A percentile compares a stretch with the other conserved stretches of the same genome.
phyloP scores from a whole-genome alignment of 192 early-diverging fungal genomes.

The Coemansia asiatica region DNA sequence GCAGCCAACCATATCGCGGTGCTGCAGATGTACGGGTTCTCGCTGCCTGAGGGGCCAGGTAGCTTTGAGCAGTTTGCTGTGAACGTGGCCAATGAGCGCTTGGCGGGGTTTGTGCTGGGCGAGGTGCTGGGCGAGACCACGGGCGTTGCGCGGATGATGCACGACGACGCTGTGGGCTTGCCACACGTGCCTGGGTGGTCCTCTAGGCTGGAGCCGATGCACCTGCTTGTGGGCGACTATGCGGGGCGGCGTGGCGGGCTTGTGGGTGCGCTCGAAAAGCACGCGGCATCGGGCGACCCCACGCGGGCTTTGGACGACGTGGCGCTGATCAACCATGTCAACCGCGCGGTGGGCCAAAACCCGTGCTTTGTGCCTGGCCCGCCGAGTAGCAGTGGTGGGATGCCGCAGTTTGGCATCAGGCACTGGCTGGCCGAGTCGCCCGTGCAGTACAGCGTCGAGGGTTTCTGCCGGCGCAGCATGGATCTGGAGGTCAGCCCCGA shows the following conservation, averaged over 20 bases:
- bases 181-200: conserved; percentile 24
- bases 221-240: conserved; percentile 37
- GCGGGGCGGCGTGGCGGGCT: conserved; percentile 21
- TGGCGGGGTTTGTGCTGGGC: conserved; percentile 51
- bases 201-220: conserved; percentile 22
- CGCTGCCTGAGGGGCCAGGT: conserved; percentile 2
- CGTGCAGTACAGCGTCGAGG: conserved; percentile 75
- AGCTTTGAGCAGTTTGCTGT: conserved; percentile 68
- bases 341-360: conserved; percentile 25
- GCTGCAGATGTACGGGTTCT: conserved; percentile 81
- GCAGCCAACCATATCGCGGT: conserved; percentile 84
- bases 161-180: conserved; percentile 33
- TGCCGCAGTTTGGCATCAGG: conserved; percentile 66
- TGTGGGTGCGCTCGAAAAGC: conserved; percentile 29
- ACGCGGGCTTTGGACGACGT: conserved; percentile 58
- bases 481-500: conserved; percentile 68
- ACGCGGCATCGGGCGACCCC: conserved; percentile 42
- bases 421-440: conserved; percentile 64
- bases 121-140: conserved; percentile 42
- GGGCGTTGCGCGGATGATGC: conserved; percentile 32
- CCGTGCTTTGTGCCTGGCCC: conserved; percentile 29
- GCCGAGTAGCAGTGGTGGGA: conserved; percentile 28
- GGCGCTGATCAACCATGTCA: conserved; percentile 56
- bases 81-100: conserved; percentile 69
- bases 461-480: conserved; percentile 77